Base-by-base conservation (phyloP, 768 basidiomycete genomes). In the Pleurotus tuoliensis region DNA sequence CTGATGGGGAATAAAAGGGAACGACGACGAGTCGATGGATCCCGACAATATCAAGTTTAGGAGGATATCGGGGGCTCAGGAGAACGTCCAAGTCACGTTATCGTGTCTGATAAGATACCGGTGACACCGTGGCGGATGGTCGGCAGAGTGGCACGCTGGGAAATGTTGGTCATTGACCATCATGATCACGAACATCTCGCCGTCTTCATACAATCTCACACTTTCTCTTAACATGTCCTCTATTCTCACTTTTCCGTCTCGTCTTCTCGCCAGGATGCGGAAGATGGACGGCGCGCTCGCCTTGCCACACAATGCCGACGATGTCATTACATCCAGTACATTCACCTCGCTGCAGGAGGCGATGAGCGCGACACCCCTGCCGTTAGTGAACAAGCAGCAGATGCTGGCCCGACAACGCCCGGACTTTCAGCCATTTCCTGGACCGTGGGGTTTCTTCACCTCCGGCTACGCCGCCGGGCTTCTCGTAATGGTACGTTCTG, bases 401-500 rank as follows among this genome's bases (percentile, higher is more conserved):
- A 49, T 43, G 34, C 30, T 34, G 11, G 41, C 46, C 37, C 59
- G 46, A 8, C 49, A 51, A 30, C 27, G 20, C 8, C 15, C 8
- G 25, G 15, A 51, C 47, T 48, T 48, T 37, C 58, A 52, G 44
- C 47, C 68, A 57, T 62, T 85, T 45, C 84, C 86, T 0, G 84
- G 83, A 0, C 86, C 85, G 0, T 87, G 82, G 79, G 83, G 78
- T 0, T 91, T 92, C 73, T 74, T 89, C 56, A 86, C 85, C 0
- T 90, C 88, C 13, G 81, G 85, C 1, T 92, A 92, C 66, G 81
- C 87, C 60, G 59, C 87, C 38, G 87, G 83, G 0, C 68, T 91
- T 47, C 68, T 90, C 60, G 61, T 84, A 30, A 82, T 89, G 82
- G 88, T 88, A 60, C 64, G 76, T 68, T 6, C 1, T 38, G 8